Conservation (phyloP, 164 flowering plant species). For the grape (Vitis vinifera) region DNA sequence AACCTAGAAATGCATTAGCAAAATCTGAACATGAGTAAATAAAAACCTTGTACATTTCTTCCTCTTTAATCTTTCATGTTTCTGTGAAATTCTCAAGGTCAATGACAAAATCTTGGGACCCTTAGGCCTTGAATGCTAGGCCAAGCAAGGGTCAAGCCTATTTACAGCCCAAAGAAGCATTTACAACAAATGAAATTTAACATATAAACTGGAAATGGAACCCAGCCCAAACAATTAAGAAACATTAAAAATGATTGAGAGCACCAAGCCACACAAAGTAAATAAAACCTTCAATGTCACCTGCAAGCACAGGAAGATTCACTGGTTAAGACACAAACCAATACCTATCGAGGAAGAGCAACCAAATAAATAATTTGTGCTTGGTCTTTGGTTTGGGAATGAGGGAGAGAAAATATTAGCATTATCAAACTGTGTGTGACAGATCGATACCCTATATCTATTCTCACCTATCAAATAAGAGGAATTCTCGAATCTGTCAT, state of each 20-base stretch:
- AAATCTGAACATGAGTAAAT: neutral
- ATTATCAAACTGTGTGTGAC: too few species aligned
- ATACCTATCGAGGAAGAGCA: too few species aligned
- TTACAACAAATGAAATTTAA: constrained; percentile 9
- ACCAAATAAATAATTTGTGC: too few species aligned
- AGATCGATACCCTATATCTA: too few species aligned
- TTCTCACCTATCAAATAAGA: too few species aligned
- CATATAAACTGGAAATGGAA: neutral
- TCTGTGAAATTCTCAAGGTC: neutral
- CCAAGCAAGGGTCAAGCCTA: constrained; percentile 8
- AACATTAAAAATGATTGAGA: constrained; percentile 3
- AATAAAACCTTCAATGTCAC: neutral
- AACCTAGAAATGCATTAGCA: neutral
- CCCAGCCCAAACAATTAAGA: constrained; percentile 1
- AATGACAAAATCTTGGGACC: constrained; percentile 4
- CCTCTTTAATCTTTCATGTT: constrained; percentile 3
- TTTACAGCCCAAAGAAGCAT: constrained; percentile 15
- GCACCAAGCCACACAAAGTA: neutral
- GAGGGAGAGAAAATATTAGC: too few species aligned
- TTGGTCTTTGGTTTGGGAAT: too few species aligned
- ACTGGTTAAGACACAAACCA: neutral
- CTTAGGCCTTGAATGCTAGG: constrained; percentile 6
- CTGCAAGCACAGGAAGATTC: constrained; percentile 6
- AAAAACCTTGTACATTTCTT: neutral
- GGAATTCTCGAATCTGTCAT: too few species aligned